Percentiles rank a stretch among this genome's conserved stretches.
Evolutionary conservation across 495 filamentous ascomycete species (phyloP).

Genomic region (Aspergillus panamensis): DNA sequence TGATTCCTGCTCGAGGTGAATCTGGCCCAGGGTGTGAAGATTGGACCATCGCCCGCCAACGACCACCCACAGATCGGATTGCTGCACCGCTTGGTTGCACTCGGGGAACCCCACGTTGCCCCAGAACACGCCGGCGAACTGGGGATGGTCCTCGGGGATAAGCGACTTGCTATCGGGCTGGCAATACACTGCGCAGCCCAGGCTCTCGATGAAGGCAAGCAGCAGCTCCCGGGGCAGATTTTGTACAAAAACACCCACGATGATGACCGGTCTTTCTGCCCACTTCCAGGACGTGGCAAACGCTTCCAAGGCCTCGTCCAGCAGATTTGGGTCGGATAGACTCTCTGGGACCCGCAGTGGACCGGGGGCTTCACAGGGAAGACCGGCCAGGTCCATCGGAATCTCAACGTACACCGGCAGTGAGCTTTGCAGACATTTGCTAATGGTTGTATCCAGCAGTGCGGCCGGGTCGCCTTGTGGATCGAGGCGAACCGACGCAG

Average conservation of each 20-base stretch:
- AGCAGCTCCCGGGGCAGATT: background rate
- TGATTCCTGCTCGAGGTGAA: background rate
- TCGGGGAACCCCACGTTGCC: background rate
- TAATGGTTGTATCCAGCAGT: background rate
- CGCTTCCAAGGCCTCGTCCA: conserved; percentile 1
- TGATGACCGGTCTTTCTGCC: conserved; percentile 11
- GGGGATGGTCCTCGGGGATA: conserved; percentile 14
- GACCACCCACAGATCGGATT: conserved; percentile 16
- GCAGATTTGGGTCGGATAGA: background rate
- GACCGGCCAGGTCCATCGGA: background rate
- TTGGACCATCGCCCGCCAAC: conserved; percentile 15
- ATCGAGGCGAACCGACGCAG: conserved; percentile 4
- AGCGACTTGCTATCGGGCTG: conserved; percentile 18
- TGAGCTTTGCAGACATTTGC: conserved; percentile 3
- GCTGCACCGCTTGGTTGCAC: conserved; percentile 6
- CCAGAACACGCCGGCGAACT: conserved; percentile 18
- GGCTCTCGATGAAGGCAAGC: conserved; percentile 8
- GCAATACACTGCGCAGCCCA: conserved; percentile 19
- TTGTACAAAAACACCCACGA: conserved; percentile 10
- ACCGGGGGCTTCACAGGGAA: background rate
- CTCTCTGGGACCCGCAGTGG: background rate
- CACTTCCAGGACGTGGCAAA: conserved; percentile 6
- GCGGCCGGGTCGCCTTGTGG: background rate
- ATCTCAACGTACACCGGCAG: conserved; percentile 15
- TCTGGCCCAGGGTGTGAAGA: conserved; percentile 3